Percentiles rank a stretch among this genome's conserved stretches.
These are phyloP conservation scores for Candolleomyces eurysporus DNA, from an alignment of 768 basidiomycete species.

Conservation along the genomic window DNA sequence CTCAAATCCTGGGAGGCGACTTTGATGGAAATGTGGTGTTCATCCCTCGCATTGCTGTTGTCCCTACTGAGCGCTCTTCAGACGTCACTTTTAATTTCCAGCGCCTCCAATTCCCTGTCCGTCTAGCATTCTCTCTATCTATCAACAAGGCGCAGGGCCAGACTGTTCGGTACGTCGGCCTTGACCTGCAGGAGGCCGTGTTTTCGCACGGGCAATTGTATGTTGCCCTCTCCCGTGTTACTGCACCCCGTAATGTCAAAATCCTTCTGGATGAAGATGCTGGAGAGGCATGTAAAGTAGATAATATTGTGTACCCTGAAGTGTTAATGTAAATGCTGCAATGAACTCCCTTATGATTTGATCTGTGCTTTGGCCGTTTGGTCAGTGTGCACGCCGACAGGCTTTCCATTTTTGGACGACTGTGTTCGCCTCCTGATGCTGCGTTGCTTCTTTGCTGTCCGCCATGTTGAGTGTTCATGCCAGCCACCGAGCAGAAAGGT, in stretches of 20 bases:
- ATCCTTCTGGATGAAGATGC: conserved; percentile 21
- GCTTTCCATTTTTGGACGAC: too few species aligned
- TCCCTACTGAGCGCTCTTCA: background rate
- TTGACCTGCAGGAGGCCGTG: conserved; percentile 28
- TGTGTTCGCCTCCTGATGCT: too few species aligned
- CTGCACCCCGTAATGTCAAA: conserved; percentile 20
- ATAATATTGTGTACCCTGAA: conserved; percentile 30
- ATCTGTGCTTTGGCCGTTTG: too few species aligned
- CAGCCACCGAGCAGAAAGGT: too few species aligned
- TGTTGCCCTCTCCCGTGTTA: conserved; percentile 35
- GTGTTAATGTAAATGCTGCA: conserved; percentile 23
- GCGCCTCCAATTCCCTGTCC: conserved; percentile 36
- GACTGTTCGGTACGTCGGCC: conserved; percentile 31
- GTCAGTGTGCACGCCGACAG: conserved; percentile 15
- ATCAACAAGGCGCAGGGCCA: conserved; percentile 42
- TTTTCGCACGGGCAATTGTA: conserved; percentile 41
- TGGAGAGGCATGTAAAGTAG: conserved; percentile 2
- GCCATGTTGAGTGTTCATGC: too few species aligned
- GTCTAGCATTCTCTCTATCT: conserved; percentile 35
- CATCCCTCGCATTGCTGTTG: conserved; percentile 3
- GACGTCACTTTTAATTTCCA: conserved; percentile 21
- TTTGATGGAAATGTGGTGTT: conserved; percentile 26
- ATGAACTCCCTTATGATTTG: conserved; percentile 28
- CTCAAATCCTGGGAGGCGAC: conserved; percentile 32
- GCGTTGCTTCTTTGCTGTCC: too few species aligned